Evolutionary conservation across 1,139 yeast species (phyloP), one percentile per base, ranked within the genome.

Genomic region (Pneumocystis wakefieldiae): DNA sequence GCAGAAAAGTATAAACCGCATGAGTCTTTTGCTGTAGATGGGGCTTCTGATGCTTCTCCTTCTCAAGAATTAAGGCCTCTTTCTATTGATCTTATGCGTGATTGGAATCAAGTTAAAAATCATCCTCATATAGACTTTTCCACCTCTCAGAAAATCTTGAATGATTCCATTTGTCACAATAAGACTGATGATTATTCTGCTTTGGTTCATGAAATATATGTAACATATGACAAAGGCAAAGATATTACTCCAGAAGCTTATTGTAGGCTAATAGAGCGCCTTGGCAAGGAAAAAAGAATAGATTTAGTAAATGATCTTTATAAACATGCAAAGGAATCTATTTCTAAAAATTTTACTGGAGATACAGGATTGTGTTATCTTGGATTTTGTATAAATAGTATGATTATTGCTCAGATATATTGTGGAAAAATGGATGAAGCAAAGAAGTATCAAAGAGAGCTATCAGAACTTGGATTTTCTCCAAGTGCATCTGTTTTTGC

Each of bases 401-500:
- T 67, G 66, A 53, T 66, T n/a, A 36, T 59, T 15, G 64, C 66
- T 36, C 62, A 60, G 4, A 64, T 64, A 60, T 63, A 65, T 59
- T 67, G 67, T 55, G 59, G 61, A 32, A 42, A 62, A 29, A 62
- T 64, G 35, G 62, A 59, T 36, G 24, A 24, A 14, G 68, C 68
- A 28, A 57, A 62, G 7, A 36, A 32, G 6, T 64, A 64, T 36
- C 69, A 68, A 62, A 62, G 65, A n/a, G 69, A 69, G 58, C 68
- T 77, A 57, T 59, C 68, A 8, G 72, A 69, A 10, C 68, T 74
- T 64, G 75, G 76, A 6, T 69, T 73, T 3, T 66, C 68, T 38
- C 79, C 79, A 2, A 73, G 73, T 63, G 76, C 77, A 12, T 67
- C 72, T 29, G 76, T 76, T 2, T 77, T 75, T 62, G 76, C 73